Conservation (phyloP, 2,329 filamentous ascomycete genomes). For the Teratosphaeria epicoccoides region DNA sequence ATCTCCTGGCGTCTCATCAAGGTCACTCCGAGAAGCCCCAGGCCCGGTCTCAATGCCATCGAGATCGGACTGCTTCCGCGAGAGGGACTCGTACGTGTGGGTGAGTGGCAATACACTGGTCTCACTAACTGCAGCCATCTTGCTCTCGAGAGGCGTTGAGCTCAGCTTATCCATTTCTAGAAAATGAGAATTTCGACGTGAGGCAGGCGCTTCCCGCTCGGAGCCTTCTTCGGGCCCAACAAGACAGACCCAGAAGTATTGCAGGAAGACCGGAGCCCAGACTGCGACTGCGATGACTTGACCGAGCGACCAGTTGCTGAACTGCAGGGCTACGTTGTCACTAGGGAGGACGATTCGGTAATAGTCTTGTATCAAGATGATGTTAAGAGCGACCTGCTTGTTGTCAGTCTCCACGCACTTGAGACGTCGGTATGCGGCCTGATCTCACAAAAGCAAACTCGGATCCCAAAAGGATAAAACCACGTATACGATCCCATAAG, state of each 20-base stretch:
- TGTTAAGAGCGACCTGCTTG: neutral
- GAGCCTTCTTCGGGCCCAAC: constrained; percentile 3
- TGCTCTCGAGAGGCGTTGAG: neutral
- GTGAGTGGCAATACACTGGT: neutral
- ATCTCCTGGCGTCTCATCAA: neutral
- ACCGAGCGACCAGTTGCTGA: constrained; percentile 8
- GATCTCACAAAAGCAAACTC: constrained; percentile 4
- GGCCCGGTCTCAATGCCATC: neutral
- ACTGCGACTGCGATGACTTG: constrained; percentile 9
- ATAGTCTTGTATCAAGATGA: constrained; percentile 4
- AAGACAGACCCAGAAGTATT: constrained; percentile 3
- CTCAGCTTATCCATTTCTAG: neutral
- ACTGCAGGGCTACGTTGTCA: constrained; percentile 4
- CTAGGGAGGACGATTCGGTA: constrained; percentile 3
- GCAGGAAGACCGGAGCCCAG: constrained; percentile 6
- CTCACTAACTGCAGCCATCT: neutral
- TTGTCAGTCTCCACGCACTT: neutral
- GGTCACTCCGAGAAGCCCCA: neutral
- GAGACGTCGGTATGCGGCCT: constrained; percentile 1
- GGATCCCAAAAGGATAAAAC: constrained; percentile 4
- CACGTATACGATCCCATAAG: neutral
- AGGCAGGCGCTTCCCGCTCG: neutral
- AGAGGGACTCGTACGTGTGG: neutral
- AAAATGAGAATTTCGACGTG: neutral
- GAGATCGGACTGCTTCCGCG: neutral